These are phyloP conservation scores for Sporothrix schenckii DNA, from an alignment of 2,329 filamentous ascomycete species.

Conservation along the genomic window DNA sequence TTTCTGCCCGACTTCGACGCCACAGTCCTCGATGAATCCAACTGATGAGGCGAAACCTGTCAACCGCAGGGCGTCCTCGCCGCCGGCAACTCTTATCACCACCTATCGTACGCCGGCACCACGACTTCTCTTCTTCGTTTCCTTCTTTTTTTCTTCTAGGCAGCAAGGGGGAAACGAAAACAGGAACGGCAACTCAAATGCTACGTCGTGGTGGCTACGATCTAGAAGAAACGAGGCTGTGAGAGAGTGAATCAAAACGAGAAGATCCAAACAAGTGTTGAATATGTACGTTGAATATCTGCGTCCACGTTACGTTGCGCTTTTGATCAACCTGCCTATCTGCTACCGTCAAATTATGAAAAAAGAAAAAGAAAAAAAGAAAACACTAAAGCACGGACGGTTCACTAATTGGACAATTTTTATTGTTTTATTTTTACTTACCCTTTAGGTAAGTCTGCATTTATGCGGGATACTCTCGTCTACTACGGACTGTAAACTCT, in stretches of 20 bases:
- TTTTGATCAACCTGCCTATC: neutral
- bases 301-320: neutral
- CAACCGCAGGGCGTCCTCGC: no score
- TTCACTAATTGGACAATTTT: slow-evolving; percentile 1
- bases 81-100: neutral
- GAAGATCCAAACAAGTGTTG: no score
- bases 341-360: neutral
- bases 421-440: neutral
- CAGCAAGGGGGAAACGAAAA: no score
- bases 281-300: neutral
- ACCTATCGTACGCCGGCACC: neutral
- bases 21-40: neutral
- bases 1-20: neutral
- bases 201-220: neutral
- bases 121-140: no score
- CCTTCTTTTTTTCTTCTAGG: neutral
- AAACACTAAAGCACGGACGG: neutral
- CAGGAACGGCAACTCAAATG: neutral
- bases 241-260: neutral
- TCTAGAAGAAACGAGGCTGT: neutral
- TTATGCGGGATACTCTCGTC: neutral
- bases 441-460: neutral
- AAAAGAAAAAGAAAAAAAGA: neutral
- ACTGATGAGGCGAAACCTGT: neutral
- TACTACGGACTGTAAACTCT: no score